phyloP scores from a whole-genome alignment of 192 early-diverging fungal species.

The Neocallimastix lanati region DNA sequence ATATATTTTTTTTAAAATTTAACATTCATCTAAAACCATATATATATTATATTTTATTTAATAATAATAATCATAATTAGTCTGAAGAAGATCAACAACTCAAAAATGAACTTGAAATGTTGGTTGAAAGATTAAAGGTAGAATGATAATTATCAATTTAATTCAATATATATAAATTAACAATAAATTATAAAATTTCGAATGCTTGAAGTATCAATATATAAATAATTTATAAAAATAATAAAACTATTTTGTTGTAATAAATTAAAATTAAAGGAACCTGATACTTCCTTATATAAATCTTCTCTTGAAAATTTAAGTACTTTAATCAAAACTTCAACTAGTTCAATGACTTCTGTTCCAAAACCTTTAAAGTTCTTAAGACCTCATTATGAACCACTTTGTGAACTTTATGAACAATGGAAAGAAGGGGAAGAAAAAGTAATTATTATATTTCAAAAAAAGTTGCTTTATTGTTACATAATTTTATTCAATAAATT shows the following conservation, averaged over 20 bases:
- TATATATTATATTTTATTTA: no score
- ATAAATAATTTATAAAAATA: no score
- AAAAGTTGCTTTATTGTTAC: no score
- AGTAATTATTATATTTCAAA: no score
- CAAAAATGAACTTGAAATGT: slow-evolving; percentile 83
- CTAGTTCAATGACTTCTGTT: slow-evolving; percentile 97
- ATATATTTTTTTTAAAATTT: no score
- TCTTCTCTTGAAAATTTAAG: slow-evolving; percentile 74
- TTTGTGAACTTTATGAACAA: slow-evolving; percentile 45
- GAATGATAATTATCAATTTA: no score
- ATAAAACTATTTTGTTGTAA: no score
- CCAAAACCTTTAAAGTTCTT: slow-evolving; percentile 97
- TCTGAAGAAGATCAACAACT: slow-evolving; percentile 93
- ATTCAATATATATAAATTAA: no score
- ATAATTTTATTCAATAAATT: no score
- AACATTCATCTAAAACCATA: no score
- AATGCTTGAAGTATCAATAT: no score
- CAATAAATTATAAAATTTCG: no score
- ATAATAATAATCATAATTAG: slow-evolving; percentile 13
- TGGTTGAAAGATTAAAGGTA: slow-evolving; percentile 81
- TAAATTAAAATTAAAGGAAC: slow-evolving; percentile 36
- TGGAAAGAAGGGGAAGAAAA: slow-evolving; percentile 67
- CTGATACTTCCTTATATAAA: slow-evolving; percentile 54
- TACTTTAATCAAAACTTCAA: slow-evolving; percentile 78
- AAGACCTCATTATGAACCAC: slow-evolving; percentile 58